Evolutionary conservation across 1,284 basidiomycete genomes (phyloP), one percentile per base, ranked within the genome.

Genomic region (Austroboletus novae-zelandiae): DNA sequence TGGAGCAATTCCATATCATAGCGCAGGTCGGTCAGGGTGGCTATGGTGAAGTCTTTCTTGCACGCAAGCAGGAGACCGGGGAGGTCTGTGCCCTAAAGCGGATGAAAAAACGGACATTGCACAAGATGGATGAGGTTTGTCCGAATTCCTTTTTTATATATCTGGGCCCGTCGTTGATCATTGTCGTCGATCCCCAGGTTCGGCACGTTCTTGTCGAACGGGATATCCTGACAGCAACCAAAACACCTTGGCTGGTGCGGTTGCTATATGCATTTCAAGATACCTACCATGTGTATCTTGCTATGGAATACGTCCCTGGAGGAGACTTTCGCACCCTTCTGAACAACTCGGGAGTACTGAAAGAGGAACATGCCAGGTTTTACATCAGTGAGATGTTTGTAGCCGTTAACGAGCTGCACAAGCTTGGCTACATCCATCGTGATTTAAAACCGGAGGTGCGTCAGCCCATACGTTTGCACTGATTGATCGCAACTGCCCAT

Each of bases 291-390:
- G 93, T 98, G 27, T 98, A 95, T 66, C 87, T 98, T 44, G 94
- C 94, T 1, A 98, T 98, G 94, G 97, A 99, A 76, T 98, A 96
- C 66, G 94, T 98, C 13, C 94, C 94, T 1, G 94, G 94, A 34
- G 94, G 94, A 46, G 94, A 98, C 67, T 97, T 98, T 75, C 81
- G 95, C 9, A 98, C 94, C 0, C 78, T 98, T 32, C 78, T 98
- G 44, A 98, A 97, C 74, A 98, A 97, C 67, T 94, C 94, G 0
- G 95, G 94, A 31, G 93, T 97, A 1, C 78, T 99, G 50, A 96
- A 96, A 68, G 94, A 97, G 66, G 92, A 96, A 62, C 92, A 97
- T 61, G 94, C 95, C 4, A 79, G 86, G 47, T 97, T 95, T 70
- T 98, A 98, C 68, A 95, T 96, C 60, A 83, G 88, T 53, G 94